phyloP scores from a whole-genome alignment of 1,284 basidiomycete species.

The Waitea zeae region DNA sequence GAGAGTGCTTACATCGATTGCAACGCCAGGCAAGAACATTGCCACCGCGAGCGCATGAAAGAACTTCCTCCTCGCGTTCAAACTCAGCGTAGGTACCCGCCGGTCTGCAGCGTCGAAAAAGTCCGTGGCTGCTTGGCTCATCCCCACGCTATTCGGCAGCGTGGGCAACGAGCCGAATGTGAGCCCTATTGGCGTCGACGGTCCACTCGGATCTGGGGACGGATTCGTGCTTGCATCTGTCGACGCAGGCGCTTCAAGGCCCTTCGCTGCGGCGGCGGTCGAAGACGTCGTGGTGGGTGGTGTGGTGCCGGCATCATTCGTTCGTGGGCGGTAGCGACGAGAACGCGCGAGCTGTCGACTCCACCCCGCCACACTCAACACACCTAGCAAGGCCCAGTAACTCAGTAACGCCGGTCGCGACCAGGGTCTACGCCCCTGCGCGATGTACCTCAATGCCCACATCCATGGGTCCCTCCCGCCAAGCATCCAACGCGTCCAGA shows the following conservation, averaged over 20 bases:
- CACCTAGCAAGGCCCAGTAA: constrained; percentile 77
- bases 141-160: constrained; percentile 17
- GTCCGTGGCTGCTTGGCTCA: constrained; percentile 59
- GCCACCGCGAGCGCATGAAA: constrained; percentile 93
- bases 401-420: constrained; percentile 63
- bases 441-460: constrained; percentile 64
- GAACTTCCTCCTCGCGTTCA: constrained; percentile 94
- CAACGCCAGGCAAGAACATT: constrained; percentile 92
- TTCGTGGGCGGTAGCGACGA: constrained; percentile 41
- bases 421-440: constrained; percentile 68
- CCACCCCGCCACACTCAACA: constrained; percentile 85
- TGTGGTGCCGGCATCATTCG: constrained; percentile 4
- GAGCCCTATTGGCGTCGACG: constrained; percentile 10
- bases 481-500: constrained; percentile 87
- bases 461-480: constrained; percentile 78
- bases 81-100: constrained; percentile 71
- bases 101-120: constrained; percentile 78
- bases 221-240: too few relatives aligned
- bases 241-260: constrained; percentile 4
- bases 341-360: constrained; percentile 71
- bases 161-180: constrained; percentile 17
- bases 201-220: constrained; percentile 11
- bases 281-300: neutral
- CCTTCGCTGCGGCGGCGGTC: neutral
- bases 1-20: constrained; percentile 82